Evolutionary conservation across 2,329 filamentous ascomycete species (phyloP).

Genomic region (Venturia carpophila): DNA sequence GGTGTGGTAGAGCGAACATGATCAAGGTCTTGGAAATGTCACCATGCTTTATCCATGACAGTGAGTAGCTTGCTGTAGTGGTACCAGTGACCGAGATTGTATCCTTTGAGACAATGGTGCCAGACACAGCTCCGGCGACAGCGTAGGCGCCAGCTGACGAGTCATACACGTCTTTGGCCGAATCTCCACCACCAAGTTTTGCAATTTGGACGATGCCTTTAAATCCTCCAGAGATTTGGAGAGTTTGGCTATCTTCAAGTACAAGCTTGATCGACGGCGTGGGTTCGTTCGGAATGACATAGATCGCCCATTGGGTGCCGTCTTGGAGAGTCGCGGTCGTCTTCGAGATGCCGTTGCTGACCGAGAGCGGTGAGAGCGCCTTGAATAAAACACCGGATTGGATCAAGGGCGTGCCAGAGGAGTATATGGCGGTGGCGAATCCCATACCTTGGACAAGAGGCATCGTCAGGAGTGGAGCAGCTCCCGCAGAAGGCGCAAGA

Average conservation of each 20-base stretch:
- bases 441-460: slow-evolving; percentile 85
- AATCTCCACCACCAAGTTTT: slow-evolving; percentile 57
- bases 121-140: slow-evolving; percentile 49
- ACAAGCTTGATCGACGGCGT: neutral
- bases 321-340: slow-evolving; percentile 68
- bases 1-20: slow-evolving; percentile 87
- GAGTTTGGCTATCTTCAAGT: slow-evolving; percentile 37
- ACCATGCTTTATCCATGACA: slow-evolving; percentile 67
- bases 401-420: slow-evolving; percentile 60
- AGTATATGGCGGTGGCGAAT: slow-evolving; percentile 76
- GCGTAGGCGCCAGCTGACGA: slow-evolving; percentile 68
- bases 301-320: slow-evolving; percentile 22
- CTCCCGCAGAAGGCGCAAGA: slow-evolving; percentile 48
- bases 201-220: slow-evolving; percentile 74
- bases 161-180: slow-evolving; percentile 65
- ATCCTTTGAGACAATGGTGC: slow-evolving; percentile 53
- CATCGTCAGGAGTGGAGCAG: slow-evolving; percentile 52
- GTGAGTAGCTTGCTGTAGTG: slow-evolving; percentile 58
- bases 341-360: slow-evolving; percentile 61
- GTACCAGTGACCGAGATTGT: slow-evolving; percentile 52
- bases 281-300: slow-evolving; percentile 33
- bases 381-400: slow-evolving; percentile 69
- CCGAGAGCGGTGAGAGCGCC: slow-evolving; percentile 48
- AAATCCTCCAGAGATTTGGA: slow-evolving; percentile 61
- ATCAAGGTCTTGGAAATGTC: slow-evolving; percentile 56